phyloP scores from a whole-genome alignment of 2,329 filamentous ascomycete genomes.

The Penicillium sp. region DNA sequence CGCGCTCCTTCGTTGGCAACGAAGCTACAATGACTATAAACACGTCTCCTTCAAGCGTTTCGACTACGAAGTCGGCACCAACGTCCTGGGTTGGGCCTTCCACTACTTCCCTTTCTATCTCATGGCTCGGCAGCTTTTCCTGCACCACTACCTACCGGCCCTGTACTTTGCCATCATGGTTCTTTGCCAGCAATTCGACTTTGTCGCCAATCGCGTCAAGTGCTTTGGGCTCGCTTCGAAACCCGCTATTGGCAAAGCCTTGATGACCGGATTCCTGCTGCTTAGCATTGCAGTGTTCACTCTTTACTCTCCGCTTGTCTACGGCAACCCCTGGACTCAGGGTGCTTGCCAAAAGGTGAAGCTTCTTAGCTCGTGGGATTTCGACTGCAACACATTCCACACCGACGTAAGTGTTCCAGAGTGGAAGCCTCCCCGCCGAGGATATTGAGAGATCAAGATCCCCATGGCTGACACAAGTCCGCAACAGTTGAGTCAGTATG shows the following conservation, averaged over 20 bases:
- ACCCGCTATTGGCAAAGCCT: constrained; percentile 68
- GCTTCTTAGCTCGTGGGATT: constrained; percentile 86
- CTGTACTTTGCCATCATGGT: constrained; percentile 91
- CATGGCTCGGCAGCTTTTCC: constrained; percentile 95
- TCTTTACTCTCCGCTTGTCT: constrained; percentile 82
- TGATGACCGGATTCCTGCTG: constrained; percentile 67
- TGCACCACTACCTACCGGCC: constrained; percentile 97
- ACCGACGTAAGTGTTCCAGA: constrained; percentile 65
- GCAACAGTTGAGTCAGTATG: constrained; percentile 38
- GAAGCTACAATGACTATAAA: constrained; percentile 80
- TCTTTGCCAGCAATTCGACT: constrained; percentile 86
- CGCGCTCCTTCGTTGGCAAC: constrained; percentile 87
- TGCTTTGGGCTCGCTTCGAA: constrained; percentile 63
- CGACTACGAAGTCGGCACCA: constrained; percentile 91
- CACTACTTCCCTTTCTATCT: constrained; percentile 99
- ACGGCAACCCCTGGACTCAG: constrained; percentile 93
- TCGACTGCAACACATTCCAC: constrained; percentile 93
- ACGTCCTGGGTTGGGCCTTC: constrained; percentile 88
- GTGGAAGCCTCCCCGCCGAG: constrained; percentile 29
- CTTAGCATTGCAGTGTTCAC: constrained; percentile 70
- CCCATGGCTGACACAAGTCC: constrained; percentile 23
- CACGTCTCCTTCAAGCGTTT: constrained; percentile 86
- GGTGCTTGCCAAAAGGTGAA: constrained; percentile 80
- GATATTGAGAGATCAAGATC: constrained; percentile 19
- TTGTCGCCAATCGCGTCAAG: constrained; percentile 66